Base-by-base conservation (phyloP, 2,329 filamentous ascomycete species). In the Pseudohalonectria lignicola region DNA sequence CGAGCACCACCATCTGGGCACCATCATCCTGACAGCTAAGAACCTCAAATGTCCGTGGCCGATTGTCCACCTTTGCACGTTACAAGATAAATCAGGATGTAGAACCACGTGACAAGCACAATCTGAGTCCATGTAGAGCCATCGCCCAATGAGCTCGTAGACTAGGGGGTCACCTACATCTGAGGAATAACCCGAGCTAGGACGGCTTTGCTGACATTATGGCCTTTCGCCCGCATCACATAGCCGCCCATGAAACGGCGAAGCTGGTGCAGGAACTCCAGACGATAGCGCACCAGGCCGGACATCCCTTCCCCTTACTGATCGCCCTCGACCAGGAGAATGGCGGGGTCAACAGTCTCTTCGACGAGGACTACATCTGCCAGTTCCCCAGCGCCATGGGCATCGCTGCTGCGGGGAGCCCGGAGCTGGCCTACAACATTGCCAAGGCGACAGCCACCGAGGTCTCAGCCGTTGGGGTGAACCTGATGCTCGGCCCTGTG, bases 351-450 rank as follows among this genome's bases (percentile, higher is more conserved):
- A 96, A 95, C 64, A 94, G 86, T 61, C 72, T 96, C 3, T 95
- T 93, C 53, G 90, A 96, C 56, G 87, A 94, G 49, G 86, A 92
- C 52, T 92, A 88, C 55, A 90, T 96, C 48, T 87, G 86, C 47
- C 92, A 96, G 56, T 98, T 94, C 49, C 92, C 92, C 8, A 94
- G 88, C 53, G 85, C 90, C 45, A 96, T 98, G 90, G 90, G 88
- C 11, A 73, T 95, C 43, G 87, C 90, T n/a, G 92, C 92, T 17
- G 87, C 88, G 4, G 86, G 88, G 18, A 88, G 82, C 10, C 80
- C 79, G 26, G 78, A 92, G 10, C 66, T 96, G 39, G 86, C 90
- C 5, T 94, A 90, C 54, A 82, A 90, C 48, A 79, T 96, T 39
- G 90, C 87, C 40, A 88, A 90, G 59, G 88, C 92, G 13, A 96